Conservation (phyloP, 2,329 filamentous ascomycete genomes). For the Trichoderma hamatum region DNA sequence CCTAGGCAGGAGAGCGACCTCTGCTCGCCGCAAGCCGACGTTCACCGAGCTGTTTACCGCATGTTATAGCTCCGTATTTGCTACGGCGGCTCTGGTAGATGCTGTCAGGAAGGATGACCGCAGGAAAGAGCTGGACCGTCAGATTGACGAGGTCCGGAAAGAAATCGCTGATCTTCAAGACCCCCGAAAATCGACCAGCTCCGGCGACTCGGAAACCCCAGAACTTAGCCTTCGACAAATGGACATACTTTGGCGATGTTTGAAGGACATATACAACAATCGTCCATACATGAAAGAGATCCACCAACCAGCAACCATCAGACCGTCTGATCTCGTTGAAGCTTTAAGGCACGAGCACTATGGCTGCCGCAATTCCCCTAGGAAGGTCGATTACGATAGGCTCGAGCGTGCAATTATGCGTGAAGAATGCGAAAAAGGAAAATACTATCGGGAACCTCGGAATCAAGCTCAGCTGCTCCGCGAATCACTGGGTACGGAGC, state of each 20-base stretch:
- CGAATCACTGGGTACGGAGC: conserved; percentile 34
- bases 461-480: conserved; percentile 36
- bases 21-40: conserved; percentile 53
- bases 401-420: conserved; percentile 37
- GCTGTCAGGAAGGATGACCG: conserved; percentile 60
- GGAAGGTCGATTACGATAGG: conserved; percentile 37
- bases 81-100: conserved; percentile 66
- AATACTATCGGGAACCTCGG: conserved; percentile 32
- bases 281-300: conserved; percentile 45
- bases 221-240: conserved; percentile 37
- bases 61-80: conserved; percentile 69
- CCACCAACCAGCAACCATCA: conserved; percentile 36
- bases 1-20: conserved; percentile 55
- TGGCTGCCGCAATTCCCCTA: conserved; percentile 29
- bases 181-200: conserved; percentile 34
- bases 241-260: conserved; percentile 37
- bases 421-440: conserved; percentile 35
- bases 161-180: conserved; percentile 48
- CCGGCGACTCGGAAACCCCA: conserved; percentile 24
- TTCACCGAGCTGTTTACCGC: conserved; percentile 63
- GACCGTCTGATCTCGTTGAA: conserved; percentile 36
- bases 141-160: conserved; percentile 58
- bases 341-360: conserved; percentile 38
- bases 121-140: conserved; percentile 62
- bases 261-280: conserved; percentile 39